These are phyloP conservation scores for Glycine latifolia DNA, from an alignment of 306 rosid genomes.

Conservation along the genomic window DNA sequence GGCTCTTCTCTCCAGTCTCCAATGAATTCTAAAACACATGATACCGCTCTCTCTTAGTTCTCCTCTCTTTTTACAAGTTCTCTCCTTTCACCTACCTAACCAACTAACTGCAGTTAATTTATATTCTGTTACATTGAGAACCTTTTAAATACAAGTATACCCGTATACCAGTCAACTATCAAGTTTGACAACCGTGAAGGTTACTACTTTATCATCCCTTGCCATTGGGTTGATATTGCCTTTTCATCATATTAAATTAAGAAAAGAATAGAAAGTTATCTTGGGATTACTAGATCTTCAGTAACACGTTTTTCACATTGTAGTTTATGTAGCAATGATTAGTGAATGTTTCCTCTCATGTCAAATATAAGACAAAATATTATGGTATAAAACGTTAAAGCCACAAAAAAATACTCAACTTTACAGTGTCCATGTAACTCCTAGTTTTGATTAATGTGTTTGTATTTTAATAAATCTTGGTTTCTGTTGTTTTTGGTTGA, in stretches of 20 bases:
- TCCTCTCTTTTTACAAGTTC: no score
- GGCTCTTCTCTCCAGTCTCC: no score
- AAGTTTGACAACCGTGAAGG: background rate
- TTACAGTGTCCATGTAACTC: background rate
- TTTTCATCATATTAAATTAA: background rate
- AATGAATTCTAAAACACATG: no score
- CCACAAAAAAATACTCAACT: background rate
- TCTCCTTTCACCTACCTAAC: no score
- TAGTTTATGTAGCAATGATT: slow-evolving; percentile 32
- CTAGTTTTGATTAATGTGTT: slow-evolving; percentile 12
- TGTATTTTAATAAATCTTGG: slow-evolving; percentile 31
- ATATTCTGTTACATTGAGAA: background rate
- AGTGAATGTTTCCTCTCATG: background rate
- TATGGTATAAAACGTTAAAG: background rate
- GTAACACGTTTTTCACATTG: slow-evolving; percentile 17
- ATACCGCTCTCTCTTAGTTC: no score
- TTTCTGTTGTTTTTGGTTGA: slow-evolving; percentile 18
- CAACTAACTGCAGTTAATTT: no score
- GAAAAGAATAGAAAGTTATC: background rate
- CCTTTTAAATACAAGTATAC: no score
- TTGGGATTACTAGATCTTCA: background rate
- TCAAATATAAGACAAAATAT: background rate
- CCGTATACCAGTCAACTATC: no score
- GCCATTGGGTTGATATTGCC: background rate
- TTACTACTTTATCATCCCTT: background rate